Evolutionary conservation across 169 alveolate genomes (phyloP).

Genomic region (Babesia gibsoni): DNA sequence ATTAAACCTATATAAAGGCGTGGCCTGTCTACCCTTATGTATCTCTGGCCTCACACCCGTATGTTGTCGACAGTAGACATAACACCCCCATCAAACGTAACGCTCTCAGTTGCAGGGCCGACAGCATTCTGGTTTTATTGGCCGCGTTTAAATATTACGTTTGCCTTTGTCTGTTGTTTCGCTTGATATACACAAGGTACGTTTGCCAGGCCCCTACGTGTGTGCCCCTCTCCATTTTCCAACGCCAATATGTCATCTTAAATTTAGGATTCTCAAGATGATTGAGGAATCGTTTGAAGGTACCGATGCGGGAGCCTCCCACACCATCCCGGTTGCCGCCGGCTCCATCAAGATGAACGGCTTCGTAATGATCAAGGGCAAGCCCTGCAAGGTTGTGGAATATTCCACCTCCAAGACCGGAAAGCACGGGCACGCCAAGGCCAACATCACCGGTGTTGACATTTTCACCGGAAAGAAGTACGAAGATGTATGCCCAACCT

Average conservation of each 20-base stretch:
- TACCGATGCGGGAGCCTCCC: conserved; percentile 93
- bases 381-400: conserved; percentile 96
- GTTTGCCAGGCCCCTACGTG: not conserved
- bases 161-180: not conserved
- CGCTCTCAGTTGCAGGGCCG: no score
- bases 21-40: not conserved
- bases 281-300: conserved; percentile 64
- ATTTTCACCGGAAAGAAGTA: conserved; percentile 95
- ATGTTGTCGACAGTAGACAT: no score
- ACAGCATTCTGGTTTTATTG: not conserved
- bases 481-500: conserved; percentile 97
- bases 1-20: not conserved
- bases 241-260: no score
- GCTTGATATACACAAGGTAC: not conserved
- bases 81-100: no score
- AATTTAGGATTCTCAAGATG: conserved; percentile 27
- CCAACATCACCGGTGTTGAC: conserved; percentile 96
- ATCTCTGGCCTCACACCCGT: no score
- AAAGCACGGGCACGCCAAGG: conserved; percentile 99
- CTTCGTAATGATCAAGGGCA: conserved; percentile 95
- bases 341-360: conserved; percentile 96
- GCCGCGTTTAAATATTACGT: not conserved
- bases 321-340: conserved; percentile 92
- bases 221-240: not conserved
- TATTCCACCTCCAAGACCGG: conserved; percentile 97